Percentiles rank a stretch among this genome's conserved stretches.
Evolutionary conservation across 2,329 filamentous ascomycete genomes (phyloP).

Genomic region (Cryphonectria nitschkei): DNA sequence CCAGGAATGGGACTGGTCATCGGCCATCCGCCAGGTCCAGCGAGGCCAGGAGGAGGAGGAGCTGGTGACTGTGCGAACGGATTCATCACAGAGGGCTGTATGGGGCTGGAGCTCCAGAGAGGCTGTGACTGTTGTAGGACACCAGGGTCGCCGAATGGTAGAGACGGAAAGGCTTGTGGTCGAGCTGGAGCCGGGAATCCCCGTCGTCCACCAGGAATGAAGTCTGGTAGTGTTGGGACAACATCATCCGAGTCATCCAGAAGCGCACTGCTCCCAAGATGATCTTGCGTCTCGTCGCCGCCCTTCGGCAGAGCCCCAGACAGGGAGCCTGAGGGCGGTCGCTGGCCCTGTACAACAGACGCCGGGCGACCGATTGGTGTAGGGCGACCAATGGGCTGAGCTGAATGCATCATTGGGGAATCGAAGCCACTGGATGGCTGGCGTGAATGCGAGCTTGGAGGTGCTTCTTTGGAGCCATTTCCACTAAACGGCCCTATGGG

Average conservation of each 20-base stretch:
- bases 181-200: constrained; percentile 57
- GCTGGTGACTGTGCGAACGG: constrained; percentile 38
- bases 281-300: constrained; percentile 73
- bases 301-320: constrained; percentile 49
- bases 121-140: constrained; percentile 19
- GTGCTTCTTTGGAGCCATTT: constrained; percentile 41
- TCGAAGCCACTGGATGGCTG: constrained; percentile 76
- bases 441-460: constrained; percentile 66
- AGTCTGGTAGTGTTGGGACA: constrained; percentile 28
- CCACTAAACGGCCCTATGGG: constrained; percentile 43
- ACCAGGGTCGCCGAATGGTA: constrained; percentile 34
- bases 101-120: constrained; percentile 32
- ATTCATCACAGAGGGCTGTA: constrained; percentile 31
- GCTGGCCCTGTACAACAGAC: constrained; percentile 65
- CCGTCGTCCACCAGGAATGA: constrained; percentile 39
- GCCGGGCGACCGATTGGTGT: constrained; percentile 86
- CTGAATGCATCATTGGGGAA: constrained; percentile 50
- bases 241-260: constrained; percentile 73
- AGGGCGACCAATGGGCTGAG: constrained; percentile 79
- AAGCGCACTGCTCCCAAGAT: constrained; percentile 88
- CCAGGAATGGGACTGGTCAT: constrained; percentile 35
- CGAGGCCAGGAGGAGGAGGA: constrained; percentile 53
- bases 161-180: constrained; percentile 46
- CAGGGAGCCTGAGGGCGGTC: constrained; percentile 36
- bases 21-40: constrained; percentile 40